Percentiles rank a stretch among this genome's conserved stretches.
Conservation (phyloP, 805 yeast species). For the Candida easanensis region DNA sequence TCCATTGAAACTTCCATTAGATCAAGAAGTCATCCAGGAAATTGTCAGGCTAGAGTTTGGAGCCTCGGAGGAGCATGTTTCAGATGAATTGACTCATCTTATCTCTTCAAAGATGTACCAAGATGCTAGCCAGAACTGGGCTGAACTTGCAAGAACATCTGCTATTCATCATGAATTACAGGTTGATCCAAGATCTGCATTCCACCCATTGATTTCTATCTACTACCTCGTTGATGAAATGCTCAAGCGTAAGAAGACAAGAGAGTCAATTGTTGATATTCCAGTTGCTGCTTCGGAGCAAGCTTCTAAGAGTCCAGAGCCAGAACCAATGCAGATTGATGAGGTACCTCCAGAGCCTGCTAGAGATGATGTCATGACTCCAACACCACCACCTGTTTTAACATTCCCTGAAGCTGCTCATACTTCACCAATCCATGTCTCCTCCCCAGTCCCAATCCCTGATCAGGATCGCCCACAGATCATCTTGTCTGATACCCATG, state of each 20-base stretch:
- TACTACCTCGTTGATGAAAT: slow-evolving; percentile 86
- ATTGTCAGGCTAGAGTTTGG: slow-evolving; percentile 82
- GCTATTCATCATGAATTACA: slow-evolving; percentile 9
- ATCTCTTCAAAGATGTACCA: slow-evolving; percentile 66
- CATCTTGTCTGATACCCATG: slow-evolving; percentile 39
- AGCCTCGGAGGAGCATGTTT: slow-evolving; percentile 51
- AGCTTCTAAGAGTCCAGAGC: slow-evolving; percentile 13
- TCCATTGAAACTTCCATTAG: slow-evolving; percentile 72
- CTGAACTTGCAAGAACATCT: slow-evolving; percentile 17
- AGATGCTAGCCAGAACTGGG: slow-evolving; percentile 62
- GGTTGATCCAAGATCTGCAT: slow-evolving; percentile 70
- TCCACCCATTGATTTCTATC: slow-evolving; percentile 84
- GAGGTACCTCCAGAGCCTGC: neutral
- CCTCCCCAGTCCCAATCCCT: slow-evolving; percentile 38
- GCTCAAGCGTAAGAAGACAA: slow-evolving; percentile 63
- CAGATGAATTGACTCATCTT: slow-evolving; percentile 52
- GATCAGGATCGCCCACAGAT: slow-evolving; percentile 36
- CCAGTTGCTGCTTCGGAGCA: slow-evolving; percentile 16
- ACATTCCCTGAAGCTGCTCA: slow-evolving; percentile 48
- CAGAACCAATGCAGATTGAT: neutral
- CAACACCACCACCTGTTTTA: slow-evolving; percentile 38
- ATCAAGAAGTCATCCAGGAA: slow-evolving; percentile 62
- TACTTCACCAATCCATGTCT: slow-evolving; percentile 46
- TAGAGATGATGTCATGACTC: slow-evolving; percentile 24
- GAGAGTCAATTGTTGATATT: slow-evolving; percentile 39